These are phyloP conservation scores for Penicillium sp. DNA, from an alignment of 2,329 filamentous ascomycete genomes.

Conservation along the genomic window DNA sequence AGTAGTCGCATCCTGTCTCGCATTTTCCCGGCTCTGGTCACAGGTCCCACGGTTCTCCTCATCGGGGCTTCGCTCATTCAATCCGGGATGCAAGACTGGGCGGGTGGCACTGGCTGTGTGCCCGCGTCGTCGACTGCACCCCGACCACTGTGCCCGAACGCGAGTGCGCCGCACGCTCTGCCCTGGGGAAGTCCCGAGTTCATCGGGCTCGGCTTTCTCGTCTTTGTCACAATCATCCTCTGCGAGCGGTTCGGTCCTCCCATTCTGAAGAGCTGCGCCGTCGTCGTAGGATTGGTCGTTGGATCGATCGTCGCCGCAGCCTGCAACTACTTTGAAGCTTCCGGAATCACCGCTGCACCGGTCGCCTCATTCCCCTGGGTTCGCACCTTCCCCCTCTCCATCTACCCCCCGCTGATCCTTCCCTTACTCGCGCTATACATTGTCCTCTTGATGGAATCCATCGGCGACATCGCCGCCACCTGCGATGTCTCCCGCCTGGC, in stretches of 20 bases:
- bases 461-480: conserved; percentile 62
- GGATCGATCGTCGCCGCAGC: conserved; percentile 63
- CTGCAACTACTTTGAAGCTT: conserved; percentile 58
- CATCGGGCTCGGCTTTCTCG: conserved; percentile 61
- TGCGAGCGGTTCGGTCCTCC: conserved; percentile 64
- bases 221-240: conserved; percentile 62
- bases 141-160: conserved; percentile 54
- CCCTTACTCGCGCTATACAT: conserved; percentile 54
- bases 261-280: conserved; percentile 63
- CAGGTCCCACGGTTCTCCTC: conserved; percentile 60
- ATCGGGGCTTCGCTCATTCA: conserved; percentile 61
- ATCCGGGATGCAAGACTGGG: conserved; percentile 62
- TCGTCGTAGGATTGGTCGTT: conserved; percentile 58
- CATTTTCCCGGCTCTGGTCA: conserved; percentile 63
- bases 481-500: conserved; percentile 60
- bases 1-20: conserved; percentile 54
- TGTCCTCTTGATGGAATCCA: conserved; percentile 62
- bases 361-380: conserved; percentile 66
- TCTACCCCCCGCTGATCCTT: conserved; percentile 62
- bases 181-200: conserved; percentile 60
- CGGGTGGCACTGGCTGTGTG: conserved; percentile 52
- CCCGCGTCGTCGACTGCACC: conserved; percentile 33
- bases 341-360: conserved; percentile 55
- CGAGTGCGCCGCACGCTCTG: conserved; percentile 54
- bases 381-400: conserved; percentile 58